Conservation (phyloP, 306 rosid species). For the Trifolium subterraneum region DNA sequence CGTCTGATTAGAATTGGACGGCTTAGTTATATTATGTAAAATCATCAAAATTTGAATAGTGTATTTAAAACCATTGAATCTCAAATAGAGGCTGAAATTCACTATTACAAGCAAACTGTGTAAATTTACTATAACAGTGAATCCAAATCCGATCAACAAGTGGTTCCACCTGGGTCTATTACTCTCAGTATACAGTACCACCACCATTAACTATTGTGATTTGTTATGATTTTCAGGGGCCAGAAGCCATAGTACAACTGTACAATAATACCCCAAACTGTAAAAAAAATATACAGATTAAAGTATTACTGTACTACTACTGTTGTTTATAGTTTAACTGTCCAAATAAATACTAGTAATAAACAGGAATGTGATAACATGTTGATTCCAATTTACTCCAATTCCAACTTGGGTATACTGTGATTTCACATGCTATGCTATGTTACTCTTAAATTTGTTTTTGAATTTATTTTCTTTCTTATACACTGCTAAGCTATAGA, state of each 20-base stretch:
- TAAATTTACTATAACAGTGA: no score
- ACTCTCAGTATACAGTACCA: constrained; percentile 2
- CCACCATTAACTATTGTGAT: constrained; percentile 33
- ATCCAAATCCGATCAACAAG: neutral
- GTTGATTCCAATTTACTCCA: constrained; percentile 18
- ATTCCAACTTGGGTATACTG: constrained; percentile 2
- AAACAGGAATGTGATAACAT: neutral
- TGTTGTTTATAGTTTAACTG: constrained; percentile 19
- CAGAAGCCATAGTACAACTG: constrained; percentile 24
- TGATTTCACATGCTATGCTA: constrained; percentile 25
- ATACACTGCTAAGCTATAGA: neutral
- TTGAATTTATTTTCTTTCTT: constrained; percentile 12
- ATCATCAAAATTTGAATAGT: no score
- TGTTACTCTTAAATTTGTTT: neutral
- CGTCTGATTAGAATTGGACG: no score
- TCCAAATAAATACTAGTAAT: neutral
- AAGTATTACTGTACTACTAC: neutral
- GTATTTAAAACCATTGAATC: no score
- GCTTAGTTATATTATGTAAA: no score
- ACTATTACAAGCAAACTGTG: no score
- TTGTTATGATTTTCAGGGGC: constrained; percentile 23
- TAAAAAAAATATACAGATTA: constrained; percentile 3
- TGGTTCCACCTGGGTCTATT: constrained; percentile 24
- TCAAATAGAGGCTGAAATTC: no score
- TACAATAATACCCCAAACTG: constrained; percentile 3